Base-by-base conservation (phyloP, 2,329 filamentous ascomycete genomes). In the Amylocarpus encephaloides region DNA sequence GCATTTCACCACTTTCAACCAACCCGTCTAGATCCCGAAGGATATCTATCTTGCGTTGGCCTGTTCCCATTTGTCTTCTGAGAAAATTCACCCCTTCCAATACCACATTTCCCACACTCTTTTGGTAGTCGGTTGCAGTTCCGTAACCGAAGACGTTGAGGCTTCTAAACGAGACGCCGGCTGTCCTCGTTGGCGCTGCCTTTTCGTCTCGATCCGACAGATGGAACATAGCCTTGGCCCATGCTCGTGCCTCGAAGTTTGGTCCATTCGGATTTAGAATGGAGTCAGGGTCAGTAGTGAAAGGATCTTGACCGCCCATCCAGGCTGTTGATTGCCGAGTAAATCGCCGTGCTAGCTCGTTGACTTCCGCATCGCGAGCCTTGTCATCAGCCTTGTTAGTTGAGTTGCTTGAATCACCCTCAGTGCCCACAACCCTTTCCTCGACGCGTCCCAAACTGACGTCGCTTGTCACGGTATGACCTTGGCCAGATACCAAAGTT, bases 71-170 rank as follows among this genome's bases (percentile, higher is more conserved):
- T 2, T 82, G 56, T 56, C 75, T 68, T 48, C 73, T 71, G 1
- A 66, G 60, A 13, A 71, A 46, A 12, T 70, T 69, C 3, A 69
- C 67, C 0, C 66, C 61, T 41, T 78, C 75, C 0, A 83, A 65
- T 72, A 74, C 76, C 47, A 83, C 67, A 60, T 84, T 85, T 54
- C 66, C 70, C 5, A 85, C 79, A 60, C 80, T 76, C 64, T 82
- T 83, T 64, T 88, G 84, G 66, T 83, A 88, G 64, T 88, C 84
- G 1, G 83, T 86, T 0, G 79, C 72, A 36, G 76, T 77, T 40
- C 83, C 83, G 59, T 76, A 87, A 36, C 84, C 83, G 62, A 82
- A 80, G 5, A 86, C 81, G 53, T 79, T 86, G 49, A 88, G 71
- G 62, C 86, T 76, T 65, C 79, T 77, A 69, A 84, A 88, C 45